These are phyloP conservation scores for Ganoderma lingzhi DNA, from an alignment of 1,284 basidiomycete species.

Conservation along the genomic window DNA sequence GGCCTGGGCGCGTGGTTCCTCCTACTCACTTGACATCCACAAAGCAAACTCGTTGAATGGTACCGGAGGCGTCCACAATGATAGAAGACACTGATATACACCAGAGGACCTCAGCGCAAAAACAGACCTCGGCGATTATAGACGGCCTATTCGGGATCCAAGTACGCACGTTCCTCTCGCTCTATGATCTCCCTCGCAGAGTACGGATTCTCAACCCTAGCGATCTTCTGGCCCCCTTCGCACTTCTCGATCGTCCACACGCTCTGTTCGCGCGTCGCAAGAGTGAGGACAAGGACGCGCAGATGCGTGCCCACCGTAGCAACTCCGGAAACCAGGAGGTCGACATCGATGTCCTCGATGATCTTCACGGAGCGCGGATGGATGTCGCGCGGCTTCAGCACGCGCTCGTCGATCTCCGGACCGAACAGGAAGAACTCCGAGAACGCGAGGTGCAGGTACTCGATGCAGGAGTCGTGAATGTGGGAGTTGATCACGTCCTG, in stretches of 20 bases:
- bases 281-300: slow-evolving; percentile 16
- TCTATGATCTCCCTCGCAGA: slow-evolving; percentile 17
- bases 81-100: too few relatives aligned
- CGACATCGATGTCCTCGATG: slow-evolving; percentile 11
- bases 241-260: slow-evolving; percentile 16
- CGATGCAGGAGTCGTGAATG: slow-evolving; percentile 6
- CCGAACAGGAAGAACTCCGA: slow-evolving; percentile 11
- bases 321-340: slow-evolving; percentile 3
- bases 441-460: slow-evolving; percentile 20
- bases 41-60: too few relatives aligned
- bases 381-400: slow-evolving; percentile 2
- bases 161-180: slow-evolving; percentile 12
- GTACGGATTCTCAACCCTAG: slow-evolving; percentile 1
- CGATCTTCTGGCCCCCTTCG: not conserved
- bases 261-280: slow-evolving; percentile 7
- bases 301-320: slow-evolving; percentile 2
- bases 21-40: too few relatives aligned
- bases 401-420: slow-evolving; percentile 11
- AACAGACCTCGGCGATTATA: not conserved
- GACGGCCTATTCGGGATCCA: not conserved
- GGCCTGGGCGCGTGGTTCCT: too few relatives aligned
- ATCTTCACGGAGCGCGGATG: not conserved
- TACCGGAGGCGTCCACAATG: not conserved
- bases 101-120: not conserved
- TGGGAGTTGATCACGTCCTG: slow-evolving; percentile 8